Conservation (phyloP, 768 basidiomycete genomes). For the Cubamyces lactineus region DNA sequence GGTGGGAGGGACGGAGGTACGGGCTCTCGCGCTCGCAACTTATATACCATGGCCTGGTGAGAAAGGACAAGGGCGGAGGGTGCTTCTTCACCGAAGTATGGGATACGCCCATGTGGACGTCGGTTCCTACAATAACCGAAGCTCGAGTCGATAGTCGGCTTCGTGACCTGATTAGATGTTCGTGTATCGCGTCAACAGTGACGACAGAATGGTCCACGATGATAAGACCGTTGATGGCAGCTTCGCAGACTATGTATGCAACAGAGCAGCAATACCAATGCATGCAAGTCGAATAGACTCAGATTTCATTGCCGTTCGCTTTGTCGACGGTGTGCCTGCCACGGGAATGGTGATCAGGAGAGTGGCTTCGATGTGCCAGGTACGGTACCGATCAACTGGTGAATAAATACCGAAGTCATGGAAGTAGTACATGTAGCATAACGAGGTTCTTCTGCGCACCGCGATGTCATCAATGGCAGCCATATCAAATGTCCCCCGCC, state of each 20-base stretch:
- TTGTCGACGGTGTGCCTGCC: slow-evolving; percentile 5
- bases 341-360: slow-evolving; percentile 7
- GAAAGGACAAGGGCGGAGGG: slow-evolving; percentile 2
- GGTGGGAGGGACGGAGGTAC: not conserved
- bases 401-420: slow-evolving; percentile 25
- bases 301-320: not conserved
- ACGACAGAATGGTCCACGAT: not conserved
- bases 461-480: slow-evolving; percentile 15
- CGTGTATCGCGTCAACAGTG: not conserved
- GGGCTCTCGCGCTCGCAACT: not conserved
- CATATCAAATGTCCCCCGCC: slow-evolving; percentile 5
- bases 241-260: not conserved
- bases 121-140: not conserved
- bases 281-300: too few species aligned
- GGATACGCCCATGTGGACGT: slow-evolving; percentile 10
- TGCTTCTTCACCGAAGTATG: slow-evolving; percentile 16
- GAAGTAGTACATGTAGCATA: slow-evolving; percentile 21
- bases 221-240: slow-evolving; percentile 16
- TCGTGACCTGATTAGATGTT: slow-evolving; percentile 6
- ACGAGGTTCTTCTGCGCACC: slow-evolving; percentile 20
- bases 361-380: not conserved
- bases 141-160: not conserved
- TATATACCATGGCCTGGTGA: slow-evolving; percentile 20
- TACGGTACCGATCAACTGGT: slow-evolving; percentile 9
- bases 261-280: too few species aligned